phyloP scores from a whole-genome alignment of 257 asterid species.

The Plectranthus barbatus region DNA sequence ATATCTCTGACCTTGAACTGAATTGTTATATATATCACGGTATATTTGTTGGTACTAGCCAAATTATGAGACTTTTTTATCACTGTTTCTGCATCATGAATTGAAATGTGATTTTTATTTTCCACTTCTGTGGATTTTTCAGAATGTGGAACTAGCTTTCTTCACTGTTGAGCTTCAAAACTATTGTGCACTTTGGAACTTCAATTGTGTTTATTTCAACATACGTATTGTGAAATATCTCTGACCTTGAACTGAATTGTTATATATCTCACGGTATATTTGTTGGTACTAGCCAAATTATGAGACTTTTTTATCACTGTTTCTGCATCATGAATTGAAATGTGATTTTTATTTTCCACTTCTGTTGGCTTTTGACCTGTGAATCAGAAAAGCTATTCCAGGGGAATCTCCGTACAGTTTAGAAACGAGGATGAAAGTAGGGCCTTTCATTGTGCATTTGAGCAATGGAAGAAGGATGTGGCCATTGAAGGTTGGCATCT shows the following conservation, averaged over 20 bases:
- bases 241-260: not conserved
- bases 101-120: slow-evolving; percentile 11
- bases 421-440: slow-evolving; percentile 84
- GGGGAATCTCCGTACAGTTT: slow-evolving; percentile 84
- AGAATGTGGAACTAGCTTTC: not conserved
- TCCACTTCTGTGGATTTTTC: slow-evolving; percentile 20
- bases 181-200: not conserved
- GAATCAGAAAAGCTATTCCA: slow-evolving; percentile 82
- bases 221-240: not conserved
- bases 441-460: slow-evolving; percentile 91
- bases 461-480: slow-evolving; percentile 82
- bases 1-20: not conserved
- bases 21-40: not conserved
- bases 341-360: slow-evolving; percentile 1
- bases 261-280: not conserved
- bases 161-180: not conserved
- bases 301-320: not conserved
- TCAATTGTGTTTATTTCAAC: not conserved
- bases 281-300: not conserved
- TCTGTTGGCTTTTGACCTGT: slow-evolving; percentile 31
- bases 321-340: slow-evolving; percentile 15
- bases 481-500: slow-evolving; percentile 67
- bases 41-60: not conserved
- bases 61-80: not conserved
- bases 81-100: slow-evolving; percentile 12